Percentiles rank a stretch among this genome's conserved stretches.
These are phyloP conservation scores for Zea mays DNA, from an alignment of 176 grass and related monocot species.

Conservation along the genomic window Zm-B73-REFERENCE-NAM-5.0 NC_050097.1:211744501-211745000, in stretches of 20 bases:
- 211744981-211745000: constrained; percentile 39
- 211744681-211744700: constrained; percentile 5
- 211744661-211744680: background rate
- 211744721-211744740: background rate
- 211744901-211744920: constrained; percentile 8
- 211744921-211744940: constrained; percentile 2
- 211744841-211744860: constrained; percentile 37
- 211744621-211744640: background rate
- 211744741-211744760: constrained; percentile 12
- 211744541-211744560: constrained; percentile 45
- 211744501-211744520: constrained; percentile 39
- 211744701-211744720: constrained; percentile 8
- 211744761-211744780: constrained; percentile 48
- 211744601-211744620: constrained; percentile 43
- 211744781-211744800: constrained; percentile 40
- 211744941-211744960: constrained; percentile 35
- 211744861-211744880: constrained; percentile 22
- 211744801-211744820: constrained; percentile 1
- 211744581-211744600: constrained; percentile 5
- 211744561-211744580: background rate
- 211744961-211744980: constrained; percentile 33
- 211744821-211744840: constrained; percentile 33
- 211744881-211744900: constrained; percentile 18
- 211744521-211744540: constrained; percentile 27
- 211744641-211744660: background rate